Evolutionary conservation across 768 basidiomycete species (phyloP).

Genomic region (Pulveroboletus sp.): DNA sequence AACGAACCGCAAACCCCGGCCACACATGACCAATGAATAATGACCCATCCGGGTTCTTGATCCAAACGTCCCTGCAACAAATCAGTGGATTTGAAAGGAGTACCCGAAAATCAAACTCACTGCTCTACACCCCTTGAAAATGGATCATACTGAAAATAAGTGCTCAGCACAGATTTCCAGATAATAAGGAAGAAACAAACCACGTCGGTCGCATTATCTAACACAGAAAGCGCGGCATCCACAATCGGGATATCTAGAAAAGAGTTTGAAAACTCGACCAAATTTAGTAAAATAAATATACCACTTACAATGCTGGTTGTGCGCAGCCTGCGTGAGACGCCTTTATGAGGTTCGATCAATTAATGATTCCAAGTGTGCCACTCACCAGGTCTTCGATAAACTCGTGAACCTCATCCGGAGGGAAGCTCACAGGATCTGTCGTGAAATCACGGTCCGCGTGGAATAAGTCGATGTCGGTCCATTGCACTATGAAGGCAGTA

Average conservation of each 20-base stretch:
- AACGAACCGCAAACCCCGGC: conserved; percentile 66
- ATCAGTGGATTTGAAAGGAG: neutral
- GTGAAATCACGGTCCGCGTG: conserved; percentile 71
- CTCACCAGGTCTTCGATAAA: conserved; percentile 57
- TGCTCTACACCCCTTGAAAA: conserved; percentile 60
- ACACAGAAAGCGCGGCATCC: conserved; percentile 59
- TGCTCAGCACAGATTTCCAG: neutral
- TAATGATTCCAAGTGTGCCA: neutral
- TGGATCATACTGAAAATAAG: conserved; percentile 54
- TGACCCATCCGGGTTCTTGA: conserved; percentile 69
- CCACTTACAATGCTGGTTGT: conserved; percentile 23
- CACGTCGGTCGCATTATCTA: conserved; percentile 56
- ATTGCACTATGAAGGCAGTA: conserved; percentile 49
- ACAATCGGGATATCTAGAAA: conserved; percentile 62
- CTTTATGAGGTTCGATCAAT: neutral
- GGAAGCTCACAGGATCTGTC: conserved; percentile 60
- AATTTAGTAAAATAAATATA: neutral
- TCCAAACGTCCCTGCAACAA: conserved; percentile 53
- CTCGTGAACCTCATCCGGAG: conserved; percentile 45
- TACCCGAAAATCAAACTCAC: conserved; percentile 30
- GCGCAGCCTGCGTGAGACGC: conserved; percentile 5
- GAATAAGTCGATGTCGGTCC: conserved; percentile 75
- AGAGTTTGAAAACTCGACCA: neutral
- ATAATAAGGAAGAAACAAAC: conserved; percentile 36
- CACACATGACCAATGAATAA: conserved; percentile 74